Evolutionary conservation across 164 flowering plant species (phyloP).

Genomic region (Cinnamomum chago): DNA sequence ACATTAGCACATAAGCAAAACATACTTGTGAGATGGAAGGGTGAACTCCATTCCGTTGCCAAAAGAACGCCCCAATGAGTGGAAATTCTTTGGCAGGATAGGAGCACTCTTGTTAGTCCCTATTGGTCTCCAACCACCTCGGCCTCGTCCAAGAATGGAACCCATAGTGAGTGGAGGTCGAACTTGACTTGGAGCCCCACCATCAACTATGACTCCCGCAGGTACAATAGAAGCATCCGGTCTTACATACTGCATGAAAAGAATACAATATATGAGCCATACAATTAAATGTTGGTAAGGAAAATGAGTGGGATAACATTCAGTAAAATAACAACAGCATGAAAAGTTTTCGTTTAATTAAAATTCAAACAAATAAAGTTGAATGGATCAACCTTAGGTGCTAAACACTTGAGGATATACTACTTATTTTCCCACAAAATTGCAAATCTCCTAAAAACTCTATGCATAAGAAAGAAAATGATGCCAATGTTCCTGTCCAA

Average conservation of each 20-base stretch:
- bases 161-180: conserved; percentile 59
- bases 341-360: too few species aligned
- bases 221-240: conserved; percentile 86
- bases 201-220: conserved; percentile 32
- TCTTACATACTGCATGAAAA: conserved; percentile 75
- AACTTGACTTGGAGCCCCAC: conserved; percentile 65
- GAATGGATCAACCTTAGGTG: too few species aligned
- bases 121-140: conserved; percentile 67
- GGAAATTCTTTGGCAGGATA: conserved; percentile 57
- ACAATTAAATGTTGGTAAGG: not conserved
- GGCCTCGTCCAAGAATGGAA: conserved; percentile 50
- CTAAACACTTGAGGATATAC: not conserved
- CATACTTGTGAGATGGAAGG: conserved; percentile 97
- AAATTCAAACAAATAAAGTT: too few species aligned
- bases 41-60: conserved; percentile 88
- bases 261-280: not conserved
- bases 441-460: not conserved
- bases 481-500: not conserved
- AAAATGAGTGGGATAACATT: not conserved
- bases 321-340: not conserved
- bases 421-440: not conserved
- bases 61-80: conserved; percentile 62
- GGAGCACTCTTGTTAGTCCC: conserved; percentile 42
- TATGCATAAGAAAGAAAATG: not conserved
- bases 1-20: too few species aligned